Conservation (phyloP, 1,284 basidiomycete genomes). For the Ceratobasidium sp. region DNA sequence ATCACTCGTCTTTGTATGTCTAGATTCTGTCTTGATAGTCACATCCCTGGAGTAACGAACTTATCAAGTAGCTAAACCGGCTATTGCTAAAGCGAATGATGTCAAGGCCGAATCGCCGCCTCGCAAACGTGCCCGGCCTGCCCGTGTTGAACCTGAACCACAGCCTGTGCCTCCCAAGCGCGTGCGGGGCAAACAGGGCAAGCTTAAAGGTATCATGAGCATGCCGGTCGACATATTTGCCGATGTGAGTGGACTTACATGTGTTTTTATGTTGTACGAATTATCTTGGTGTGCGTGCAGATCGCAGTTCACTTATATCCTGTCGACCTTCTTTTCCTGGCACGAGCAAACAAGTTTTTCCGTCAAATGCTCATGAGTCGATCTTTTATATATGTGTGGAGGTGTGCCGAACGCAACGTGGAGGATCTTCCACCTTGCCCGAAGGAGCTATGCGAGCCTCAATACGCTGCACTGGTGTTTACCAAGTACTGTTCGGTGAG, state of each 20-base stretch:
- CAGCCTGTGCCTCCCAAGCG: not conserved
- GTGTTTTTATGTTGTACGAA: not conserved
- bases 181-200: constrained; percentile 1
- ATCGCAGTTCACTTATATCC: constrained; percentile 38
- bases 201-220: constrained; percentile 25
- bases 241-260: not conserved
- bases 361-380: constrained; percentile 42
- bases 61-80: not conserved
- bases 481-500: constrained; percentile 42
- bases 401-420: constrained; percentile 16
- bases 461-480: constrained; percentile 43
- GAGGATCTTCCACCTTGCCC: constrained; percentile 38
- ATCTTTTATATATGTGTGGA: constrained; percentile 20
- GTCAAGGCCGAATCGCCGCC: not conserved
- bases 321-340: constrained; percentile 34
- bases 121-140: constrained; percentile 10
- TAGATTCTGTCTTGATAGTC: no score
- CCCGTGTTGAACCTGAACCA: not conserved
- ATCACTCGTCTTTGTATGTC: not conserved
- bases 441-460: constrained; percentile 39
- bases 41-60: not conserved
- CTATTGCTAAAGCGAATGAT: not conserved
- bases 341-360: constrained; percentile 42
- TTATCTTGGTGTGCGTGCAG: not conserved
- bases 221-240: constrained; percentile 28